Percentiles rank a stretch among this genome's conserved stretches.
Evolutionary conservation across 257 asterid genomes (phyloP).

Genomic region (Capsicum baccatum): DNA sequence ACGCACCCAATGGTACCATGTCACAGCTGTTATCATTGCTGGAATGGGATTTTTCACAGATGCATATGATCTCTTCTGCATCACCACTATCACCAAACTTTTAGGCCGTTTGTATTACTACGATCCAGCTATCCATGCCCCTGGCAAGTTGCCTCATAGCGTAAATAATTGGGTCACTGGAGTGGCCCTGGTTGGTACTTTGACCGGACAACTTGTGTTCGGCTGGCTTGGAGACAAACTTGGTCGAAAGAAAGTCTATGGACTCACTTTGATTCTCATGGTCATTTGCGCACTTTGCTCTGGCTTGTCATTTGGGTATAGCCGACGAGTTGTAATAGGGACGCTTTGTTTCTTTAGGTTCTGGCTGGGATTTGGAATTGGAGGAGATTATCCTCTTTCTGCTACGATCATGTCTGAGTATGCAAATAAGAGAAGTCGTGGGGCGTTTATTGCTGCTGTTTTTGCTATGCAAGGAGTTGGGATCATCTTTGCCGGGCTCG

Average conservation of each 20-base stretch:
- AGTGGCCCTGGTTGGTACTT: conserved; percentile 71
- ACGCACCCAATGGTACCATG: conserved; percentile 68
- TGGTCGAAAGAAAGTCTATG: conserved; percentile 71
- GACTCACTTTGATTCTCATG: conserved; percentile 66
- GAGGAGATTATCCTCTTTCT: conserved; percentile 79
- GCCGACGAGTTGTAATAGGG: conserved; percentile 57
- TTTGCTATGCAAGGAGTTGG: conserved; percentile 83
- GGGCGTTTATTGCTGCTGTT: conserved; percentile 71
- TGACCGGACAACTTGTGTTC: conserved; percentile 66
- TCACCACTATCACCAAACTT: conserved; percentile 49
- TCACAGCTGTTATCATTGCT: conserved; percentile 62
- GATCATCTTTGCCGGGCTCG: conserved; percentile 54
- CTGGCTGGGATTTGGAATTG: conserved; percentile 76
- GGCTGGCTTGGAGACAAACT: conserved; percentile 83
- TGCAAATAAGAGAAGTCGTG: conserved; percentile 67
- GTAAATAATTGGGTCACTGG: conserved; percentile 61
- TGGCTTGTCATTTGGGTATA: conserved; percentile 56
- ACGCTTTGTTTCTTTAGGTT: conserved; percentile 74
- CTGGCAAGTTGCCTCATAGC: conserved; percentile 53
- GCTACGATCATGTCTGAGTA: conserved; percentile 80
- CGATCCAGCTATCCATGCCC: conserved; percentile 34
- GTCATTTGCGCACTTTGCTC: conserved; percentile 58
- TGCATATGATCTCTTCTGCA: conserved; percentile 68
- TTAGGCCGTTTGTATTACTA: conserved; percentile 64
- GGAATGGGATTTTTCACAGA: conserved; percentile 81